Conservation (phyloP, 2,329 filamentous ascomycete species). For the Colletotrichum sp. region DNA sequence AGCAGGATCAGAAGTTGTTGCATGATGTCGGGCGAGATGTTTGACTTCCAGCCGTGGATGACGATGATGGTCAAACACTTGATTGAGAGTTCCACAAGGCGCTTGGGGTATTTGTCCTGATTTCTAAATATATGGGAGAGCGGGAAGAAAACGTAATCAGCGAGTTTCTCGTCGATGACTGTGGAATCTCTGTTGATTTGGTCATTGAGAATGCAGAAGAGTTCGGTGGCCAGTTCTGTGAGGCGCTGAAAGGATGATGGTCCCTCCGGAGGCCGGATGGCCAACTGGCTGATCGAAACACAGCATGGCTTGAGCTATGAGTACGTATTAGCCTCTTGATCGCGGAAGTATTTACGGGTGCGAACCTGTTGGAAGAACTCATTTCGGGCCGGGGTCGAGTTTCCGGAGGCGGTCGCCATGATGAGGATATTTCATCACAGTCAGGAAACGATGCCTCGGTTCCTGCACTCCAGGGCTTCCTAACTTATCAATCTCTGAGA, state of each 20-base stretch:
- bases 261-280: conserved; percentile 52
- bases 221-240: conserved; percentile 46
- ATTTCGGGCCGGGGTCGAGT: conserved; percentile 27
- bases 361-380: conserved; percentile 41
- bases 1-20: conserved; percentile 87
- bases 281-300: conserved; percentile 63
- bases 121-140: conserved; percentile 84
- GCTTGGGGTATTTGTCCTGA: conserved; percentile 73
- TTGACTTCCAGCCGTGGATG: conserved; percentile 76
- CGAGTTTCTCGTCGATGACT: conserved; percentile 78
- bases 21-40: conserved; percentile 73
- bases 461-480: background rate
- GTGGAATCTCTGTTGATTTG: conserved; percentile 48
- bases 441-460: background rate
- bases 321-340: background rate
- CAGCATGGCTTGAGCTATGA: conserved; percentile 68
- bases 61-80: conserved; percentile 78
- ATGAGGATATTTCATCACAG: background rate
- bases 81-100: conserved; percentile 76
- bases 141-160: conserved; percentile 95
- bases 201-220: conserved; percentile 50
- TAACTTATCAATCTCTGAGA: background rate
- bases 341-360: background rate
- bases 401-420: conserved; percentile 12
- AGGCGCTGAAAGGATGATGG: conserved; percentile 48